Evolutionary conservation across 495 filamentous ascomycete genomes (phyloP).

Genomic region (Xylaria scruposa): DNA sequence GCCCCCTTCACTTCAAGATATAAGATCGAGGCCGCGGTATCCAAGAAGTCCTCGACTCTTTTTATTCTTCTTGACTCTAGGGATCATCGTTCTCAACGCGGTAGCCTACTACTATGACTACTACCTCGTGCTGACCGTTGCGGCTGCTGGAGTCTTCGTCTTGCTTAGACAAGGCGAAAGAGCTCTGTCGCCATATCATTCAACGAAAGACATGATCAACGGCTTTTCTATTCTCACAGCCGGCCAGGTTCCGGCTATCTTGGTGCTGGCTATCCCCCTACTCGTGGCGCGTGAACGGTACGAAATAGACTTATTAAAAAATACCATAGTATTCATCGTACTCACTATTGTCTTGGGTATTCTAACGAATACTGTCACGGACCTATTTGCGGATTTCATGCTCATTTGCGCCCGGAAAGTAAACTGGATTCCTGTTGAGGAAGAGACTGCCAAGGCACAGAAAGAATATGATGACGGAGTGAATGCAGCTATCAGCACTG

Average conservation of each 20-base stretch:
- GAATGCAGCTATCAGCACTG: neutral
- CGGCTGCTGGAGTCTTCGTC: slow-evolving; percentile 18
- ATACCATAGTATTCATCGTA: slow-evolving; percentile 11
- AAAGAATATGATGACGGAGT: slow-evolving; percentile 1
- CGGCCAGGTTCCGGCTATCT: slow-evolving; percentile 16
- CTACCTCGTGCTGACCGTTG: slow-evolving; percentile 21
- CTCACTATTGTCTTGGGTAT: slow-evolving; percentile 16
- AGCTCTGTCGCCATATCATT: slow-evolving; percentile 21
- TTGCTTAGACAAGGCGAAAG: slow-evolving; percentile 23
- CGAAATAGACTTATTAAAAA: neutral
- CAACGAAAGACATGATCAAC: slow-evolving; percentile 23
- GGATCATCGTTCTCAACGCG: slow-evolving; percentile 17
- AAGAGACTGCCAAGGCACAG: neutral
- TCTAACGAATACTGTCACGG: slow-evolving; percentile 19
- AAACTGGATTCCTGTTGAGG: slow-evolving; percentile 20
- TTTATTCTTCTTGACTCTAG: slow-evolving; percentile 20
- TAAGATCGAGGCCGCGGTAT: slow-evolving; percentile 20
- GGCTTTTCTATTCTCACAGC: slow-evolving; percentile 23
- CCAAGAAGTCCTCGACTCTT: slow-evolving; percentile 14
- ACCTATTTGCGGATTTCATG: slow-evolving; percentile 23
- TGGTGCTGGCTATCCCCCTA: slow-evolving; percentile 19
- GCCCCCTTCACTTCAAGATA: slow-evolving; percentile 2
- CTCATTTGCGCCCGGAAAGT: slow-evolving; percentile 4
- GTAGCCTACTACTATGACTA: slow-evolving; percentile 26
- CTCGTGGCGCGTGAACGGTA: slow-evolving; percentile 20